Percentiles rank a stretch among this genome's conserved stretches.
Evolutionary conservation across 345 rosid species (phyloP).

Genomic region (Balakata baccata): DNA sequence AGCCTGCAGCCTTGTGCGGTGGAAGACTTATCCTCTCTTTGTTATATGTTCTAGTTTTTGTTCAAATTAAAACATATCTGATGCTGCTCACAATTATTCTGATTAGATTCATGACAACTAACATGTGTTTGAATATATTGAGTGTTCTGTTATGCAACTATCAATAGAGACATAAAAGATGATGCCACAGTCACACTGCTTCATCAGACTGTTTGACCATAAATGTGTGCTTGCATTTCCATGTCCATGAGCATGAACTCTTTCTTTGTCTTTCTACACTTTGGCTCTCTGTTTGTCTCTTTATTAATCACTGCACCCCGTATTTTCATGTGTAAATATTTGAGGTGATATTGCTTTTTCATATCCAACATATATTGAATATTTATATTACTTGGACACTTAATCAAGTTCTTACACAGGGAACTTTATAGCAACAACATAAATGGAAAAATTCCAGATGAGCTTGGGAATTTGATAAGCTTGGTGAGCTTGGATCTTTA

Average conservation of each 20-base stretch:
- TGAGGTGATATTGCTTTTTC: neutral
- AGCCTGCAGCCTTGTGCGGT: neutral
- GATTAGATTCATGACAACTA: neutral
- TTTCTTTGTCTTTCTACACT: neutral
- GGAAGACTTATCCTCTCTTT: neutral
- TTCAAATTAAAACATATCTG: neutral
- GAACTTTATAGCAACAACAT: conserved; percentile 75
- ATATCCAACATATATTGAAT: neutral
- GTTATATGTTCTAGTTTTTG: neutral
- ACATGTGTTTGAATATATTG: too few relatives aligned
- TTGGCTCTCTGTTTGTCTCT: neutral
- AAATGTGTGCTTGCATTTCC: neutral
- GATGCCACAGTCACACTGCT: neutral
- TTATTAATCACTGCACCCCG: neutral
- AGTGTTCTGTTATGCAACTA: neutral
- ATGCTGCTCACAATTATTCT: neutral
- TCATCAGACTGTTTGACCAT: neutral
- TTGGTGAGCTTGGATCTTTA: conserved; percentile 97
- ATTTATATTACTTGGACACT: conserved; percentile 7
- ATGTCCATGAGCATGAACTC: neutral
- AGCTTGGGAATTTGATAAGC: conserved; percentile 73
- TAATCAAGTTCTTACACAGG: conserved; percentile 45
- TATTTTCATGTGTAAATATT: neutral
- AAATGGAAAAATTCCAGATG: conserved; percentile 65
- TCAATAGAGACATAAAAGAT: neutral